A percentile compares a stretch with the other conserved stretches of the same genome.
phyloP scores from a whole-genome alignment of 2,329 filamentous ascomycete species.

The Colletotrichum spinosum region DNA sequence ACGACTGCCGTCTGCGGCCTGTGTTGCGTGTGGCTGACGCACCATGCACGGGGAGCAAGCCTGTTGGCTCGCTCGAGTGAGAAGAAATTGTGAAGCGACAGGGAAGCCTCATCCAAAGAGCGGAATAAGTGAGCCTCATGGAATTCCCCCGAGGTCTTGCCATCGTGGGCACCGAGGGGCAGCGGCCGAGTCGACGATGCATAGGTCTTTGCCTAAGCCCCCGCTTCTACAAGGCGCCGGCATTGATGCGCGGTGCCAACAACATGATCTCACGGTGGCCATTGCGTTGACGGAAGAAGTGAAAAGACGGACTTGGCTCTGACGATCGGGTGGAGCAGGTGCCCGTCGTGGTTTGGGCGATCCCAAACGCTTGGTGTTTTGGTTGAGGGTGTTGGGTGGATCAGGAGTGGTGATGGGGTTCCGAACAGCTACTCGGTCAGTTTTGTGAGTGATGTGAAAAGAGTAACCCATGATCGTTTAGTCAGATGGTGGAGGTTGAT shows the following conservation, averaged over 20 bases:
- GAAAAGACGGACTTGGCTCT: conserved; percentile 17
- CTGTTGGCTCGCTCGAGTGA: background rate
- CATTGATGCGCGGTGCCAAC: background rate
- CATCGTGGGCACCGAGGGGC: too few species aligned
- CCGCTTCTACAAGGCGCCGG: too few species aligned
- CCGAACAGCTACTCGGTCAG: too few species aligned
- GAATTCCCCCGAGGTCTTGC: too few species aligned
- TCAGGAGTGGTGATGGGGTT: too few species aligned
- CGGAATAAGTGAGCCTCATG: background rate
- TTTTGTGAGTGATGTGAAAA: too few species aligned
- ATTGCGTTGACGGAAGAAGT: background rate
- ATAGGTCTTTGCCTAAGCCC: background rate
- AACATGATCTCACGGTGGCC: conserved; percentile 3
- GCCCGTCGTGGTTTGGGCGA: background rate
- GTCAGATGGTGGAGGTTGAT: background rate
- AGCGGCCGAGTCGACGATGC: background rate
- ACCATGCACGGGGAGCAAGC: conserved; percentile 1
- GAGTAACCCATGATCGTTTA: background rate
- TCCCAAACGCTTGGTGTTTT: conserved; percentile 34
- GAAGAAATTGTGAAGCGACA: conserved; percentile 12
- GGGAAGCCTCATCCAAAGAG: background rate
- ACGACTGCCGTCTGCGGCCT: background rate
- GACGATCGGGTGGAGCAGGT: conserved; percentile 18
- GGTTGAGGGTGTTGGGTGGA: background rate
- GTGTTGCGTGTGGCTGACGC: background rate